These are phyloP conservation scores for Exophiala oligosperma DNA, from an alignment of 2,329 filamentous ascomycete genomes.

Conservation along the genomic window DNA sequence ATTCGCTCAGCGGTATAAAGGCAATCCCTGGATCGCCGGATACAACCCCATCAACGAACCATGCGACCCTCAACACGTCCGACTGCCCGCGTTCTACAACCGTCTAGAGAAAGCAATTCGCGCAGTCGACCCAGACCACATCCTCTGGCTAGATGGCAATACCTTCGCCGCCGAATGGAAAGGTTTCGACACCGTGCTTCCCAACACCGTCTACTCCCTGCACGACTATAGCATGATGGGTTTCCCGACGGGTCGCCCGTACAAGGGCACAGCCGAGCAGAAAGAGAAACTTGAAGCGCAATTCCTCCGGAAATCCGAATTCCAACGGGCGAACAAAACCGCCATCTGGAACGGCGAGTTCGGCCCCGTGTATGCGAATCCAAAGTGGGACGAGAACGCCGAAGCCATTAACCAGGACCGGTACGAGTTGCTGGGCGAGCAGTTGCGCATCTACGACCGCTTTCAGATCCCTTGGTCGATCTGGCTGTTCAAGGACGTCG, in stretches of 20 bases:
- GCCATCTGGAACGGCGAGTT: conserved; percentile 59
- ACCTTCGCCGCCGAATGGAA: conserved; percentile 49
- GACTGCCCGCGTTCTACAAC: conserved; percentile 49
- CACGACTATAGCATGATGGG: conserved; percentile 38
- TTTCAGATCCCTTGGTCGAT: conserved; percentile 59
- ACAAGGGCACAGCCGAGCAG: conserved; percentile 44
- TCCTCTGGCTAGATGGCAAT: conserved; percentile 48
- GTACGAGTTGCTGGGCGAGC: conserved; percentile 49
- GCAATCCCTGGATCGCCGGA: conserved; percentile 51
- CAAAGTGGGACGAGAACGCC: conserved; percentile 21
- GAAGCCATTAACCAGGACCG: conserved; percentile 38
- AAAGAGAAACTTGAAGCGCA: conserved; percentile 42
- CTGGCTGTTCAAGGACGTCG: conserved; percentile 61
- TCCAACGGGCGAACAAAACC: conserved; percentile 44
- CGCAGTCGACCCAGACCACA: conserved; percentile 47
- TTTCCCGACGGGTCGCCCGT: conserved; percentile 43
- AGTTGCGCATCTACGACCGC: conserved; percentile 54
- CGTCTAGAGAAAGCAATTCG: conserved; percentile 49
- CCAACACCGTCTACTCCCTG: conserved; percentile 40
- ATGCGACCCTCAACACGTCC: conserved; percentile 48
- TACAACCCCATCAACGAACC: conserved; percentile 57
- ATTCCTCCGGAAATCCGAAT: conserved; percentile 50
- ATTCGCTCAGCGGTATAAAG: conserved; percentile 47
- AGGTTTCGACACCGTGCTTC: conserved; percentile 40
- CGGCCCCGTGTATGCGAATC: conserved; percentile 42